phyloP scores from a whole-genome alignment of 2,329 filamentous ascomycete species.

The Colletotrichum agaves region DNA sequence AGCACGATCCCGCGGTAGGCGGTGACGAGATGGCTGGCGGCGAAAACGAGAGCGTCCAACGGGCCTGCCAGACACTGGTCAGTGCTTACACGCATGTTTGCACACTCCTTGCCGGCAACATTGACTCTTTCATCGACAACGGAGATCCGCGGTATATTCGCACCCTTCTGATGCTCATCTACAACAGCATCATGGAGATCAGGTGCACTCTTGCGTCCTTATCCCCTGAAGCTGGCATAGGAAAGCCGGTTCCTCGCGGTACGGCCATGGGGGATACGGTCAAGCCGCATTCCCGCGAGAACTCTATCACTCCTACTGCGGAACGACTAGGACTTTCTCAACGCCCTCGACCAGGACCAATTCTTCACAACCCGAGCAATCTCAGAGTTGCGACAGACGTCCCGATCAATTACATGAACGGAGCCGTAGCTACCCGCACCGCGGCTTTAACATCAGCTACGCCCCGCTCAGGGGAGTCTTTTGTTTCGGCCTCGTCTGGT shows the following conservation, averaged over 20 bases:
- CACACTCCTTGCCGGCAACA: constrained; percentile 68
- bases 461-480: constrained; percentile 85
- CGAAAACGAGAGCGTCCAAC: constrained; percentile 72
- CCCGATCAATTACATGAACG: constrained; percentile 58
- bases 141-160: constrained; percentile 75
- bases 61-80: constrained; percentile 71
- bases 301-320: constrained; percentile 63
- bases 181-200: constrained; percentile 75
- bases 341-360: constrained; percentile 51
- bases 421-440: constrained; percentile 52
- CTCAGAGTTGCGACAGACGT: constrained; percentile 69
- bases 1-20: constrained; percentile 64
- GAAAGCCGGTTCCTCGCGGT: constrained; percentile 26
- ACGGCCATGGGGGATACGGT: constrained; percentile 57
- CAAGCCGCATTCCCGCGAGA: constrained; percentile 62
- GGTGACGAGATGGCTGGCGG: constrained; percentile 59
- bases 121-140: constrained; percentile 72
- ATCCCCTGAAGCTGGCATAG: constrained; percentile 43
- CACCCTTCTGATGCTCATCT: constrained; percentile 70
- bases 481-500: constrained; percentile 65
- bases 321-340: constrained; percentile 55
- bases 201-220: constrained; percentile 61
- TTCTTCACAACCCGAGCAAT: constrained; percentile 62
- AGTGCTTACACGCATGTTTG: constrained; percentile 74
- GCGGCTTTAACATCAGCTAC: constrained; percentile 70